phyloP scores from a whole-genome alignment of 192 early-diverging fungal species.

The Coemansia sp. region DNA sequence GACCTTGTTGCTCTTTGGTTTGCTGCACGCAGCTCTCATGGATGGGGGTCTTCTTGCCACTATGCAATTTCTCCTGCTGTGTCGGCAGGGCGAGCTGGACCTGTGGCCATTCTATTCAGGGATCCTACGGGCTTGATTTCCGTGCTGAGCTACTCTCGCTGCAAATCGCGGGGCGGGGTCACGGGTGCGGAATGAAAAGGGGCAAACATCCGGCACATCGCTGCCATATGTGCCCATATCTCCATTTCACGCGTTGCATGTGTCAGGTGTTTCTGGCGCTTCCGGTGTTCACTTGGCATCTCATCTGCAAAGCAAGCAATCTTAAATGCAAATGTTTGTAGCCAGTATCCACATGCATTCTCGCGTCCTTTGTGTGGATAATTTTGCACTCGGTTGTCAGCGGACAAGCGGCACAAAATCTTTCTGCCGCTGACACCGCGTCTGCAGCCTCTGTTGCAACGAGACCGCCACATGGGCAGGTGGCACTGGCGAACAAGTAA shows the following conservation, averaged over 20 bases:
- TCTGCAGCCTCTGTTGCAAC: background rate
- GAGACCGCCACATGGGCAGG: background rate
- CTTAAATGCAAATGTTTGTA: background rate
- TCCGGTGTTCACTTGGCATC: background rate
- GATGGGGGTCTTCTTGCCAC: background rate
- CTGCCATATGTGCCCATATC: background rate
- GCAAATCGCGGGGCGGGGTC: background rate
- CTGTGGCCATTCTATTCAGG: background rate
- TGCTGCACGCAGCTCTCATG: constrained; percentile 7
- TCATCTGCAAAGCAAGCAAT: constrained; percentile 1
- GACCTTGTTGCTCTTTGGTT: background rate
- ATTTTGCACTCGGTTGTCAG: background rate
- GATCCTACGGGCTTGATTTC: background rate
- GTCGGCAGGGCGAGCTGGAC: background rate
- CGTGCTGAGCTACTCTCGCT: background rate
- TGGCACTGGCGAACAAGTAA: background rate
- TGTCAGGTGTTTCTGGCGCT: background rate
- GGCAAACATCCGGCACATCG: background rate
- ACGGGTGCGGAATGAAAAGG: background rate
- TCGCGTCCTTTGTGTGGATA: background rate
- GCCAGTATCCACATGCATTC: background rate
- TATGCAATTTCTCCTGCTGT: background rate
- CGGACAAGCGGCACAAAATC: background rate
- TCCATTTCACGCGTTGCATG: background rate
- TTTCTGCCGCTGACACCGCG: background rate